Conservation (phyloP, 805 yeast genomes). For the Suhomyces emberorum region DNA sequence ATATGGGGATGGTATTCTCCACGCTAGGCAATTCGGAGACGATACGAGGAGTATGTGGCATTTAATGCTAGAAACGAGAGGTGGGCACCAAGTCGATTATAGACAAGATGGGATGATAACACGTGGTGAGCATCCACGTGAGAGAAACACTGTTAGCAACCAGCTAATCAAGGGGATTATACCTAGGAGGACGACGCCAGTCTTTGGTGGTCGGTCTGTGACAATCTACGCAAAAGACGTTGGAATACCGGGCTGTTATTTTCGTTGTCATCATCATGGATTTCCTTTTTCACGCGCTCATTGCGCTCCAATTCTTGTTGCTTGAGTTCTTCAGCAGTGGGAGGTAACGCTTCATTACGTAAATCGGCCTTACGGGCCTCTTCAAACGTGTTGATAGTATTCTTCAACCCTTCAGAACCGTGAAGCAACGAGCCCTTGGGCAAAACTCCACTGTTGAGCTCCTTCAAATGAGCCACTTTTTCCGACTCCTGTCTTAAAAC, state of each 20-base stretch:
- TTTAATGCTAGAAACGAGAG: background rate
- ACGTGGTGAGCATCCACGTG: too few relatives aligned
- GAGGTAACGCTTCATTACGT: constrained; percentile 86
- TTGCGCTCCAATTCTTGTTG: constrained; percentile 46
- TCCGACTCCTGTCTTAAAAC: constrained; percentile 86
- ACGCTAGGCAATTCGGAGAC: constrained; percentile 31
- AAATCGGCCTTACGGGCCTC: constrained; percentile 81
- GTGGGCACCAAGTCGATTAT: too few relatives aligned
- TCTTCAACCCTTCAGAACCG: constrained; percentile 76
- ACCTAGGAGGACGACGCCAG: too few relatives aligned
- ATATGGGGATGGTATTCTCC: constrained; percentile 38
- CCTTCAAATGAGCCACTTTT: constrained; percentile 75
- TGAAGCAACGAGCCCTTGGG: constrained; percentile 85
- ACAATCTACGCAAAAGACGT: constrained; percentile 36
- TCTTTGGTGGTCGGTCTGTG: constrained; percentile 10
- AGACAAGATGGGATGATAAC: too few relatives aligned
- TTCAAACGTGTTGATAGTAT: constrained; percentile 68
- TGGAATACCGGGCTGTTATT: constrained; percentile 37
- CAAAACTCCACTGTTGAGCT: constrained; percentile 66
- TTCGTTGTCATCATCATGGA: constrained; percentile 25
- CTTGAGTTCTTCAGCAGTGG: constrained; percentile 57
- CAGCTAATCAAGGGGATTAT: too few relatives aligned
- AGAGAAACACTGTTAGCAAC: background rate
- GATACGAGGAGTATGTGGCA: constrained; percentile 9
- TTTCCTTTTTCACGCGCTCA: constrained; percentile 36